phyloP scores from a whole-genome alignment of 2,329 filamentous ascomycete species.

The Plenodomus lindquistii region DNA sequence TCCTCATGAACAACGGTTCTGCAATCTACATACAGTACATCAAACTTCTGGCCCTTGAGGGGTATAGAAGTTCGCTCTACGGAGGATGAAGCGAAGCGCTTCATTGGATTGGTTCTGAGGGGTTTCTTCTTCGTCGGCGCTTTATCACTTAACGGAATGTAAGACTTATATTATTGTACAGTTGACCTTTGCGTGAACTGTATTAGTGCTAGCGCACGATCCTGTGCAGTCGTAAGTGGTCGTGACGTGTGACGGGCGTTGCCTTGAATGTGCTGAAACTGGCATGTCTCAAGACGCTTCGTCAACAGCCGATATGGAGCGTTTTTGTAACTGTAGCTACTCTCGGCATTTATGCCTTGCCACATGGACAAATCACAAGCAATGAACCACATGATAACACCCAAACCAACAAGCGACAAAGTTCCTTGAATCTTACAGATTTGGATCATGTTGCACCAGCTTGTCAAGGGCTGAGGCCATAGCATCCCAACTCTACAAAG shows the following conservation, averaged over 20 bases:
- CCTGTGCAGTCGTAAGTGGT: background rate
- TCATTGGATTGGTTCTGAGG: conserved; percentile 40
- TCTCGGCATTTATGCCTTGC: conserved; percentile 6
- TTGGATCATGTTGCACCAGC: too few relatives aligned
- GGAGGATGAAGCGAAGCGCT: conserved; percentile 39
- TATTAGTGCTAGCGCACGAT: too few relatives aligned
- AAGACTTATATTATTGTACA: too few relatives aligned
- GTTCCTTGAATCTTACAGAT: too few relatives aligned
- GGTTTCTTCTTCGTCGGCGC: conserved; percentile 25
- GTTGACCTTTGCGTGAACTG: too few relatives aligned
- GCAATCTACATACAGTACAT: conserved; percentile 38
- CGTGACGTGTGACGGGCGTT: background rate
- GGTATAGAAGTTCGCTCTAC: conserved; percentile 30
- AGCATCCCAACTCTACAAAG: too few relatives aligned
- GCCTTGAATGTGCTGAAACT: conserved; percentile 9
- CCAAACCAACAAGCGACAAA: too few relatives aligned
- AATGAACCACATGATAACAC: too few relatives aligned
- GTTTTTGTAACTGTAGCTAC: conserved; percentile 13
- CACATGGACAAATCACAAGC: background rate
- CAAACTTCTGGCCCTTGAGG: conserved; percentile 27
- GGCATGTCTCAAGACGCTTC: conserved; percentile 16
- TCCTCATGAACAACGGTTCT: conserved; percentile 19
- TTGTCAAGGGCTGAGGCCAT: too few relatives aligned
- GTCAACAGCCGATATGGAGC: conserved; percentile 6
- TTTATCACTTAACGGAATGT: conserved; percentile 34